Base-by-base conservation (phyloP, 1,284 basidiomycete genomes). In the Moniliophthora roreri region DNA sequence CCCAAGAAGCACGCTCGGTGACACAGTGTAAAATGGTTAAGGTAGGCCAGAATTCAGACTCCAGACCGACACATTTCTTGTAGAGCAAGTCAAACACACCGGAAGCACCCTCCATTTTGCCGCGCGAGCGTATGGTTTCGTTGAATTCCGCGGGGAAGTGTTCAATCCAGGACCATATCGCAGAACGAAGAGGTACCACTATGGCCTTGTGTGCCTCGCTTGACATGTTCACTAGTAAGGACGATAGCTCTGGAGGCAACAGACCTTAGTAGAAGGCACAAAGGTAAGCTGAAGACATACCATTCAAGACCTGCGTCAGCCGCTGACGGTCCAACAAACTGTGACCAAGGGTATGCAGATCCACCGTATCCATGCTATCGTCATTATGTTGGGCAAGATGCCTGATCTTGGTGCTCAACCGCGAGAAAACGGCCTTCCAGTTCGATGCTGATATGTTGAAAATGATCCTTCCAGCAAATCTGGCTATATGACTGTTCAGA, bases 121-220 rank as follows among this genome's bases (percentile, higher is more conserved):
- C 84, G 44, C 84, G 77, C 11, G 77, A 74, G 7, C 80, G 76
- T 38, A 93, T 78, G 3, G 87, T 77, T 3, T 89, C 85, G 48
- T 88, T 87, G 66, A 87, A 97, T 64, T 98, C 93, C 10, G 77
- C 71, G 0, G 93, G 90, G 64, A 89, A 91, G 13, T 85, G 78
- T 45, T 91, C 87, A 47, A 97, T 88, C 93, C 93, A 98, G 56
- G 91, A 92, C 93, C 94, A 96, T 26, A 97, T 78, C 0, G 91
- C 91, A 34, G 83, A 79, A 13, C 93, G 84, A 32, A 98, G 76
- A 16, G 88, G 85, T 5, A 82, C 73, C 0, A 92, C 86, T 32
- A 95, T 77, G 0, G 88, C 84, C 3, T 82, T 71, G 62, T 93
- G 91, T 0, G 87, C 82, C 35, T 89, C 85, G 39, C 79, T 80